phyloP scores from a whole-genome alignment of 2,329 filamentous ascomycete species.

The Aspergillus caelatus region DNA sequence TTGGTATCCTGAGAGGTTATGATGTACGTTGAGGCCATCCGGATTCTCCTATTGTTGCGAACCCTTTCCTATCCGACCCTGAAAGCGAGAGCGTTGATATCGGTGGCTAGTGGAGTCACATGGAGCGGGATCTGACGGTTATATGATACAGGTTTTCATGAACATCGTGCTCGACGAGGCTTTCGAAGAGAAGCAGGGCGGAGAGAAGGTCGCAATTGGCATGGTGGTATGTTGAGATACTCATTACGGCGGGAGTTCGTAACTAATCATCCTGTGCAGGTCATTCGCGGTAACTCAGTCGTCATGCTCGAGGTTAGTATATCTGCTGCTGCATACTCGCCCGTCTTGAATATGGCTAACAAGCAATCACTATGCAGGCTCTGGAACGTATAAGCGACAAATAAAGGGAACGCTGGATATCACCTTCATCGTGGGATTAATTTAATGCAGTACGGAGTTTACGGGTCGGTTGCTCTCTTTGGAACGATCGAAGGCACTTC shows the following conservation, averaged over 20 bases:
- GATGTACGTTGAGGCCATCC: constrained; percentile 66
- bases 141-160: constrained; percentile 75
- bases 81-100: not conserved
- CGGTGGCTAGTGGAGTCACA: not conserved
- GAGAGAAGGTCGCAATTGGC: constrained; percentile 86
- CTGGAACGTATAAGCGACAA: constrained; percentile 48
- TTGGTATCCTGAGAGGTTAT: constrained; percentile 91
- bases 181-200: constrained; percentile 88
- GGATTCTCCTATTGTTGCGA: not conserved
- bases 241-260: not conserved
- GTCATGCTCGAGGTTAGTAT: constrained; percentile 83
- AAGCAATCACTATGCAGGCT: constrained; percentile 29
- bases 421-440: constrained; percentile 22
- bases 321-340: not conserved
- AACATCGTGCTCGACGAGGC: constrained; percentile 98
- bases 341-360: constrained; percentile 5
- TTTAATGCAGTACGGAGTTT: constrained; percentile 41
- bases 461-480: constrained; percentile 38
- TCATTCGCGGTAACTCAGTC: constrained; percentile 96
- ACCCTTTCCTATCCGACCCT: not conserved
- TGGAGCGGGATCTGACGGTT: constrained; percentile 10
- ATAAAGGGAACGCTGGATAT: constrained; percentile 32
- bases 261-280: constrained; percentile 52
- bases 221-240: constrained; percentile 71
- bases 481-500: constrained; percentile 35